phyloP scores from a whole-genome alignment of 148 eudicot species.

The Fagopyrum esculentum region DNA sequence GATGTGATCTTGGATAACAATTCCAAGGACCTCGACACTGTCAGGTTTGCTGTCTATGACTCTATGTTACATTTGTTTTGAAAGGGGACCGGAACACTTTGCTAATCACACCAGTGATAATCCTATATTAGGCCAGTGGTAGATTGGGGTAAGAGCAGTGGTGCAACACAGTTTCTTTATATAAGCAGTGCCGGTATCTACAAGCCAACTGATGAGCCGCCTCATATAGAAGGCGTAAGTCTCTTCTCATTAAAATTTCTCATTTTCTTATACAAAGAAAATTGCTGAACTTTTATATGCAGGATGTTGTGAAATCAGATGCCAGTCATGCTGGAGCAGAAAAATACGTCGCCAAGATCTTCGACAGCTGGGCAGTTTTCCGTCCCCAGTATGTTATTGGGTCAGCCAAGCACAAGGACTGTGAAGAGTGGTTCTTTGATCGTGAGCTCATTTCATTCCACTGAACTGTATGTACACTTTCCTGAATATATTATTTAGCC shows the following conservation, averaged over 20 bases:
- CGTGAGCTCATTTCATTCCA: constrained; percentile 35
- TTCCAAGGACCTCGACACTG: constrained; percentile 93
- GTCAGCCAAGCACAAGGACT: constrained; percentile 93
- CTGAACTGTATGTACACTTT: neutral
- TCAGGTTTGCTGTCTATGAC: constrained; percentile 31
- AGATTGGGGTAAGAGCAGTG: constrained; percentile 86
- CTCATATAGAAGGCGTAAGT: constrained; percentile 92
- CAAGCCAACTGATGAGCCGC: constrained; percentile 87
- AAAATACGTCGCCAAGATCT: constrained; percentile 56
- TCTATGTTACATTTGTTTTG: too few species aligned
- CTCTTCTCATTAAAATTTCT: too few species aligned
- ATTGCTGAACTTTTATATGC: neutral
- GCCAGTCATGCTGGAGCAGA: constrained; percentile 82
- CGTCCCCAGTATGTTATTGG: constrained; percentile 97
- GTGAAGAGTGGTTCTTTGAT: constrained; percentile 99
- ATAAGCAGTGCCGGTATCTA: constrained; percentile 98
- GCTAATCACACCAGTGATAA: too few species aligned
- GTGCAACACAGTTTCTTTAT: constrained; percentile 65
- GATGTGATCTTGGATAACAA: constrained; percentile 92
- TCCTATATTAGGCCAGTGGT: constrained; percentile 61
- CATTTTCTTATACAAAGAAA: neutral
- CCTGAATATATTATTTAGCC: neutral
- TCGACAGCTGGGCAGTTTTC: constrained; percentile 64
- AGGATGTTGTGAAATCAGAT: constrained; percentile 81
- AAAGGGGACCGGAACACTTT: too few species aligned